Percentiles rank a stretch among this genome's conserved stretches.
Evolutionary conservation across 1,139 yeast species (phyloP).

Genomic region (Dujonia santamariae): DNA sequence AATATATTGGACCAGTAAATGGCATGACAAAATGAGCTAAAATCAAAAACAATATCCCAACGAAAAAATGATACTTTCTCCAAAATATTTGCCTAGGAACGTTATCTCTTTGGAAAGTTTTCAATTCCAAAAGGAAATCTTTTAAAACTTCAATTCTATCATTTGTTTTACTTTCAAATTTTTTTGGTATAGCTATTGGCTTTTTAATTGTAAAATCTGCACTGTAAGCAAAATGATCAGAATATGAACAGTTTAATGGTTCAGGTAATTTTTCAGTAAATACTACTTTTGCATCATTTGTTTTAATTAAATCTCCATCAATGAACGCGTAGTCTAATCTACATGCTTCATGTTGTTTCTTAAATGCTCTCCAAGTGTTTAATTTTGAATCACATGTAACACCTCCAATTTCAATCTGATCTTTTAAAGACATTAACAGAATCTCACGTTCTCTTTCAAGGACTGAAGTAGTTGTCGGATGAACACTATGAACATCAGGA

Average conservation of each 20-base stretch:
- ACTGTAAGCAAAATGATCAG: conserved; percentile 91
- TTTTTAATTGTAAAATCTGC: conserved; percentile 39
- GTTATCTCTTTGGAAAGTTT: conserved; percentile 53
- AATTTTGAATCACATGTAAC: conserved; percentile 85
- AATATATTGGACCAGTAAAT: conserved; percentile 65
- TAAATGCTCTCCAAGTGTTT: conserved; percentile 77
- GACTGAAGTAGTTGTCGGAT: not conserved
- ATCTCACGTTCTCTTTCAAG: no score
- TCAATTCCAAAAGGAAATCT: conserved; percentile 56
- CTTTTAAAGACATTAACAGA: conserved; percentile 55
- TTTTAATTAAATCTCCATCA: conserved; percentile 51
- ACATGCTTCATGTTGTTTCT: conserved; percentile 73
- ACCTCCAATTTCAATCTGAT: conserved; percentile 73
- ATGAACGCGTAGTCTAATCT: conserved; percentile 87
- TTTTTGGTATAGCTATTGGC: conserved; percentile 1
- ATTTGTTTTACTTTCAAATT: not conserved
- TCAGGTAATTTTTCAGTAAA: conserved; percentile 68
- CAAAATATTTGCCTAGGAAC: conserved; percentile 58
- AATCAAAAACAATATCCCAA: conserved; percentile 49
- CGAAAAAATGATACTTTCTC: conserved; percentile 63
- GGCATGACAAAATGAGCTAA: conserved; percentile 55
- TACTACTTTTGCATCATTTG: conserved; percentile 60
- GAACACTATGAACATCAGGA: not conserved
- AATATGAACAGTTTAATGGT: conserved; percentile 61
- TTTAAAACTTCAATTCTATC: conserved; percentile 42